Base-by-base conservation (phyloP, 768 basidiomycete genomes). In the Tephrocybe sp. region DNA sequence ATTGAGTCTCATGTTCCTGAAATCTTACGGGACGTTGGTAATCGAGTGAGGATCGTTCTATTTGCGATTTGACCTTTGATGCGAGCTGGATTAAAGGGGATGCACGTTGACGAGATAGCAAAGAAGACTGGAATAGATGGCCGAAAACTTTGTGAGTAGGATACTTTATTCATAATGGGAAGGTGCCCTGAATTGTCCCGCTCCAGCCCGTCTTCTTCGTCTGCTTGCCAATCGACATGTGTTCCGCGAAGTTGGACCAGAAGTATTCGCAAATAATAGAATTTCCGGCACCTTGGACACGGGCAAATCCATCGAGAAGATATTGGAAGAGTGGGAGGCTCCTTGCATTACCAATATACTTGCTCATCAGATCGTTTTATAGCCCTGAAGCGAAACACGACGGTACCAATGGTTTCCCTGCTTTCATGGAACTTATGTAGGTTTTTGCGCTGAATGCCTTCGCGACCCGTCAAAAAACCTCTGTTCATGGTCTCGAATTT, bases 21-120 rank as follows among this genome's bases (percentile, higher is more conserved):
- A 26, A 69, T 69, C 8, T 50, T 73, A 20, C 56, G 65, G 8
- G 65, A 70, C 39, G 68, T 66, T 11, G 69, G 70, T 6, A 55
- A 62, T n/a, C 36, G 67, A 32, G 70, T 68, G 17, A 43, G 46
- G 8, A 23, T n/a, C 18, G n/a, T 36, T 18, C 34, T 36, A 42
- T 11, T 4, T 46, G 33, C 11, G 10, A 4, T 8, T n/a, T 26
- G 2, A 21, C 8, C 32, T 24, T 32, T 15, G 3, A 11, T 9
- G 10, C 32, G 6, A 24, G 30, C 26, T 23, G 2, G 3, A 32
- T 4, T 9, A 8, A 51, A 71, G 70, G 73, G 73, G 0, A 48
- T 72, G 20, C 73, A 76, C 30, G 62, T 68, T n/a, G 52, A 63
- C 6, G 70, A 73, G 5, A 73, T 76, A 33, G 71, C 67, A 11